Evolutionary conservation across 371 early-diverging fungal species (phyloP).

Genomic region (Mortierella sp.): DNA sequence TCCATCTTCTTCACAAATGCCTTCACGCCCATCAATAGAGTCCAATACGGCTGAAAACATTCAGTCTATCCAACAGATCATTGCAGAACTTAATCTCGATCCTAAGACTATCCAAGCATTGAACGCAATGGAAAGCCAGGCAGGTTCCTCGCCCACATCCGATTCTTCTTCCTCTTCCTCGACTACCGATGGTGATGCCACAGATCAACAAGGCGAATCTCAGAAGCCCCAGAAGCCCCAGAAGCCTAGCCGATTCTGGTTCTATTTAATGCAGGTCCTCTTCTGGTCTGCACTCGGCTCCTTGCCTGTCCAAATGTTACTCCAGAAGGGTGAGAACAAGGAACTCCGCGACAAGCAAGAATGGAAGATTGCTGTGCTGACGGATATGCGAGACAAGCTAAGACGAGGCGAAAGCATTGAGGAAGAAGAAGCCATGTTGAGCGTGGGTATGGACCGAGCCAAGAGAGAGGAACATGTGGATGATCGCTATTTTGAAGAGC

Average conservation of each 20-base stretch:
- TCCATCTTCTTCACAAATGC: too few relatives aligned
- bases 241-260: constrained; percentile 28
- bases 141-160: neutral
- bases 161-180: constrained; percentile 3
- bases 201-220: neutral
- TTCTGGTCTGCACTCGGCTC: constrained; percentile 39
- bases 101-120: neutral
- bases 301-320: constrained; percentile 34
- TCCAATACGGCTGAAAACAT: constrained; percentile 7
- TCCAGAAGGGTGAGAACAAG: constrained; percentile 41
- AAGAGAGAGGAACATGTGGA: constrained; percentile 40
- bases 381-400: constrained; percentile 49
- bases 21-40: too few relatives aligned
- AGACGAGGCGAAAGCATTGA: constrained; percentile 39
- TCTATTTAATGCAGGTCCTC: constrained; percentile 30
- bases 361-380: constrained; percentile 47
- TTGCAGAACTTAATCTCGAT: constrained; percentile 27
- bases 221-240: neutral
- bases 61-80: constrained; percentile 38
- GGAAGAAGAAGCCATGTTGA: constrained; percentile 42
- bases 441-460: constrained; percentile 35
- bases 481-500: constrained; percentile 44
- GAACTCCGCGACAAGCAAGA: constrained; percentile 33
- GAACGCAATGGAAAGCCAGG: neutral
- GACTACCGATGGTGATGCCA: neutral